Evolutionary conservation across 2,329 filamentous ascomycete genomes (phyloP).

Genomic region (Pseudonectria buxi): DNA sequence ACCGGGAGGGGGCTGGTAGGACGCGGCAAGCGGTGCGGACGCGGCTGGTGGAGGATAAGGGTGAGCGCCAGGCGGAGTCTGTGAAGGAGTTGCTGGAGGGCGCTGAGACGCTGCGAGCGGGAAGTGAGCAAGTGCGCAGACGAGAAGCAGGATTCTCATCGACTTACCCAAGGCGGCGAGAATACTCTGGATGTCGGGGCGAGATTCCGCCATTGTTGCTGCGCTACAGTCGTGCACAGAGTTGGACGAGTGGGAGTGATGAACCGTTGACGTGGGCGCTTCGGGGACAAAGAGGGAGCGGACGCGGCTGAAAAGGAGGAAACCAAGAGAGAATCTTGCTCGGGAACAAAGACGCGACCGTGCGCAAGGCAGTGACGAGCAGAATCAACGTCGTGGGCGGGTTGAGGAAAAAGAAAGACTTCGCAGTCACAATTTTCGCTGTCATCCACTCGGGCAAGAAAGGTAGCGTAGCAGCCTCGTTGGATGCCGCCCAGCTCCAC

Average conservation of each 20-base stretch:
- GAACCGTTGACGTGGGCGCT: too few relatives aligned
- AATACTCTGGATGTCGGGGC: slow-evolving; percentile 33
- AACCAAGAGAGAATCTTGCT: slow-evolving; percentile 1
- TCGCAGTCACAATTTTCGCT: slow-evolving; percentile 16
- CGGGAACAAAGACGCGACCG: not conserved
- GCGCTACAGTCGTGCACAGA: not conserved
- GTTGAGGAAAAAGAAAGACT: slow-evolving; percentile 7
- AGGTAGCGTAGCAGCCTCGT: too few relatives aligned
- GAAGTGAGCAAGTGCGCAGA: slow-evolving; percentile 13
- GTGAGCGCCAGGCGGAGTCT: slow-evolving; percentile 33
- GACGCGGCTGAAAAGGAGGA: not conserved
- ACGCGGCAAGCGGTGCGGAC: slow-evolving; percentile 27
- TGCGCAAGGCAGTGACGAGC: too few relatives aligned
- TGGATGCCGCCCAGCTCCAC: too few relatives aligned
- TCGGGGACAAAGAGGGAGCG: not conserved
- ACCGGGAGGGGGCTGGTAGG: slow-evolving; percentile 32
- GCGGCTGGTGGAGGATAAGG: slow-evolving; percentile 34
- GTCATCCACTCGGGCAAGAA: not conserved
- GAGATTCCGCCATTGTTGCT: slow-evolving; percentile 19
- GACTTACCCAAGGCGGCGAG: slow-evolving; percentile 42
- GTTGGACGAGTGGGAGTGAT: too few relatives aligned
- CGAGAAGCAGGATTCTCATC: slow-evolving; percentile 3
- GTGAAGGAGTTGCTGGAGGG: slow-evolving; percentile 35
- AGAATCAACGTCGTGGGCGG: not conserved
- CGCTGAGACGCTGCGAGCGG: slow-evolving; percentile 36